Percentiles rank a stretch among this genome's conserved stretches.
Evolutionary conservation across 108 stramenopile genomes (phyloP).

Genomic region (Cylindrotheca fusiformis): DNA sequence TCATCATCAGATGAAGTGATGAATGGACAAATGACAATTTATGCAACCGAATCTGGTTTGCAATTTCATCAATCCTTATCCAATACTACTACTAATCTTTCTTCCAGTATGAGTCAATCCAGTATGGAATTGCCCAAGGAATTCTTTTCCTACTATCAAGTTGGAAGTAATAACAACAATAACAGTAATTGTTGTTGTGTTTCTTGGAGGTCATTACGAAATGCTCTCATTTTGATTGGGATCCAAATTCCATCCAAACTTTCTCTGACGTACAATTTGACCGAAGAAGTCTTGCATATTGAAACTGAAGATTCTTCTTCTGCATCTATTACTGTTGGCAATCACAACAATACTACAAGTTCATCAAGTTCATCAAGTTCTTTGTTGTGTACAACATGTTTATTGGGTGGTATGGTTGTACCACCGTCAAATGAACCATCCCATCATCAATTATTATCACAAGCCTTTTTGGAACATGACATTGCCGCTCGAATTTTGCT

Average conservation of each 20-base stretch:
- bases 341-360: too few species aligned
- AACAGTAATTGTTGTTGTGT: not conserved
- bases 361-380: too few species aligned
- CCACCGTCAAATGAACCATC: not conserved
- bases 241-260: not conserved
- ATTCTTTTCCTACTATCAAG: not conserved
- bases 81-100: not conserved
- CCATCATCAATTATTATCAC: not conserved
- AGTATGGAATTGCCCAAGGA: not conserved
- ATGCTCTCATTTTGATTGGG: not conserved
- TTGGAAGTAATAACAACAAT: not conserved
- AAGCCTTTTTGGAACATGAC: not conserved
- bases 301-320: not conserved
- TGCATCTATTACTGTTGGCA: too few species aligned
- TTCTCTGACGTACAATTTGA: not conserved
- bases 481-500: not conserved
- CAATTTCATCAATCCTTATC: not conserved
- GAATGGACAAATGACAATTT: not conserved
- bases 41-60: not conserved
- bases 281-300: not conserved
- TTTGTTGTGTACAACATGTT: too few species aligned
- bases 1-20: too few species aligned
- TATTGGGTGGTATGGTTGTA: not conserved
- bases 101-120: not conserved
- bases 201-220: not conserved